A percentile compares a stretch with the other conserved stretches of the same genome.
phyloP scores from a whole-genome alignment of 2,329 filamentous ascomycete species.

The Ascocoryne sarcoides region DNA sequence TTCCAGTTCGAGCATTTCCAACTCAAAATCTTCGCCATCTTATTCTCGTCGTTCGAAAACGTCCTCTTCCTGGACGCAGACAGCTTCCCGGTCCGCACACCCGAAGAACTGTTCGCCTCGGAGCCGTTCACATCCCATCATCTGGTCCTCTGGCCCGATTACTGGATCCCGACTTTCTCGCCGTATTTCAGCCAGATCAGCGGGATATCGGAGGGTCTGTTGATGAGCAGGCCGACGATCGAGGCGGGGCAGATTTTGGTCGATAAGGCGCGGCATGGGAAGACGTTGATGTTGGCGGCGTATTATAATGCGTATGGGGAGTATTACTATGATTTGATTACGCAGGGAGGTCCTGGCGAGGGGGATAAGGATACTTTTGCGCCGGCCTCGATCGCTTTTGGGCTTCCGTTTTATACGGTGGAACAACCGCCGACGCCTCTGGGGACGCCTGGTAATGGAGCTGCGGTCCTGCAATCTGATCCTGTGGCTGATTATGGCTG shows the following conservation, averaged over 20 bases:
- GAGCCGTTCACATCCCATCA: slow-evolving; percentile 34
- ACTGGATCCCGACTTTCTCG: slow-evolving; percentile 34
- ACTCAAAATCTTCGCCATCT: slow-evolving; percentile 39
- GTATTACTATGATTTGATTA: slow-evolving; percentile 12
- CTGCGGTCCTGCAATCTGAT: slow-evolving; percentile 13
- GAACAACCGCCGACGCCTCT: slow-evolving; percentile 5
- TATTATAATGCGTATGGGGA: slow-evolving; percentile 41
- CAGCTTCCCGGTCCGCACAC: slow-evolving; percentile 35
- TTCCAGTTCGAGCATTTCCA: slow-evolving; percentile 36
- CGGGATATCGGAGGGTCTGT: not conserved
- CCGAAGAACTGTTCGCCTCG: slow-evolving; percentile 33
- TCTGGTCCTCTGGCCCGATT: slow-evolving; percentile 40
- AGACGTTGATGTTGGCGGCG: slow-evolving; percentile 35
- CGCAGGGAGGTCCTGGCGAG: slow-evolving; percentile 37
- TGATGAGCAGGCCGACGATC: slow-evolving; percentile 25
- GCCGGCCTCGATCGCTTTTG: slow-evolving; percentile 34
- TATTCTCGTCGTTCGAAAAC: slow-evolving; percentile 41
- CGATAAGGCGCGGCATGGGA: slow-evolving; percentile 33
- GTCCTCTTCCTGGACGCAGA: slow-evolving; percentile 42
- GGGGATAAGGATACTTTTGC: slow-evolving; percentile 44
- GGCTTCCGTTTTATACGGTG: slow-evolving; percentile 31
- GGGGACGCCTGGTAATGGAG: slow-evolving; percentile 4
- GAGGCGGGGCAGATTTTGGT: slow-evolving; percentile 39
- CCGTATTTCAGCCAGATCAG: slow-evolving; percentile 33
- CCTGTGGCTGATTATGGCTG: slow-evolving; percentile 4